phyloP scores from a whole-genome alignment of 768 basidiomycete genomes.

The Termitomyces titanicus region DNA sequence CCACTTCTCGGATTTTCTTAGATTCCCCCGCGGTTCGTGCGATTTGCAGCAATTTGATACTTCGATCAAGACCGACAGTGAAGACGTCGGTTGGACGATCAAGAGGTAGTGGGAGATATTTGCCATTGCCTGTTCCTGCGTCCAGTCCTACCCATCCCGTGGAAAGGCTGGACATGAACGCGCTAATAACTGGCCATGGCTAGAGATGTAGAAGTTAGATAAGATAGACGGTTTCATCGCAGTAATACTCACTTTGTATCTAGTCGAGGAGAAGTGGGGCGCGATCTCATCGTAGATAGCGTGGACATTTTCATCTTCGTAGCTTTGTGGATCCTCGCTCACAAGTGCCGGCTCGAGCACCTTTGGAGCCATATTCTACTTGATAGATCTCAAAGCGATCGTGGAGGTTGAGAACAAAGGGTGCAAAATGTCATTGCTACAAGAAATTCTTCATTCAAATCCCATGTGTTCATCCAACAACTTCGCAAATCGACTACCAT shows the following conservation, averaged over 20 bases:
- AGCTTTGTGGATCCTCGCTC: slow-evolving; percentile 47
- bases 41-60: slow-evolving; percentile 71
- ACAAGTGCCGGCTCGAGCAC: slow-evolving; percentile 38
- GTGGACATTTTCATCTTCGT: slow-evolving; percentile 79
- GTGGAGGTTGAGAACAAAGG: slow-evolving; percentile 10
- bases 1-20: slow-evolving; percentile 57
- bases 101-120: slow-evolving; percentile 80
- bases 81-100: slow-evolving; percentile 58
- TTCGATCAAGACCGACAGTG: slow-evolving; percentile 85
- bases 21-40: slow-evolving; percentile 60
- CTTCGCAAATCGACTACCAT: slow-evolving; percentile 61
- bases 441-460: slow-evolving; percentile 31
- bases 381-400: slow-evolving; percentile 3
- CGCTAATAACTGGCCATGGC: slow-evolving; percentile 88
- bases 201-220: slow-evolving; percentile 23
- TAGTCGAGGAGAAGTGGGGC: slow-evolving; percentile 80
- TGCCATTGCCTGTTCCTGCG: slow-evolving; percentile 96
- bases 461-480: slow-evolving; percentile 82
- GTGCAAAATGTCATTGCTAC: neutral
- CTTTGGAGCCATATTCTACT: slow-evolving; percentile 11
- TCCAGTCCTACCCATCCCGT: slow-evolving; percentile 87
- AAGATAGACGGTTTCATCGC: neutral
- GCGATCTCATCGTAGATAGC: slow-evolving; percentile 83
- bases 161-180: slow-evolving; percentile 68
- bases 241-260: slow-evolving; percentile 66